Base-by-base conservation (phyloP, 2,329 filamentous ascomycete genomes). In the Ceratocystiopsis minuta region DNA sequence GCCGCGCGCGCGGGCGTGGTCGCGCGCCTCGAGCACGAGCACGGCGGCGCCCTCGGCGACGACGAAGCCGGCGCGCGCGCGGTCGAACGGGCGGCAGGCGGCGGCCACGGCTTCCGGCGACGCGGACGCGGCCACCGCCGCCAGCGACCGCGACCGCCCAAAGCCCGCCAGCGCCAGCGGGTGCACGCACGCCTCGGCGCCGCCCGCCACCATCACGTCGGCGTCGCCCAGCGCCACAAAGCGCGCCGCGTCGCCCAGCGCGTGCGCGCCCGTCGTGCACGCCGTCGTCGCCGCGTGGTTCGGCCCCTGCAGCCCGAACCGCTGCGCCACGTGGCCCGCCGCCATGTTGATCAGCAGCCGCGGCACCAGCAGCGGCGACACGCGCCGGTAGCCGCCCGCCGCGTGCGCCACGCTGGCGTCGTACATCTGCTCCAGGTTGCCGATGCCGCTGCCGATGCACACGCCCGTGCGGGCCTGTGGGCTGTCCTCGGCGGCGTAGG, bases 221-320 rank as follows among this genome's bases (percentile, higher is more conserved):
- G 88, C 88, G 56, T 96, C 88, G 7, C 86, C 87, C 54, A 78
- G 78, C n/a, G 80, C 74, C 47, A 98, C 88, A 56, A 95, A 84
- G 16, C 88, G 76, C n/a, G 82, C 78, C 6, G 90, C 90, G 57
- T 98, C 90, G 16, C 88, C 90, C 39, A 98, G 78, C 2, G 87
- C 86, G 61, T 98, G 90, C 1, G 88, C 84, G 12, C 90, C 90
- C 0, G 90, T 98, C 1, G 90, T 96, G 57, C 90, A 98, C 44
- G 90, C 90, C 13, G 90, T 98, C 0, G 88, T 93, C 34, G 75
- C 85, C 2, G 88, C 75, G 59, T 95, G 90, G 55, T 94, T 95
- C 5, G 90, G 90, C 0, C 90, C 90, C 58, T 82, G 64, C 54
- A 98, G 81, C 16, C 85, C 83, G 60, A 90, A 78, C 51, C 77